These are phyloP conservation scores for Penicilliopsis zonata DNA, from an alignment of 495 filamentous ascomycete genomes.

Conservation along the genomic window DNA sequence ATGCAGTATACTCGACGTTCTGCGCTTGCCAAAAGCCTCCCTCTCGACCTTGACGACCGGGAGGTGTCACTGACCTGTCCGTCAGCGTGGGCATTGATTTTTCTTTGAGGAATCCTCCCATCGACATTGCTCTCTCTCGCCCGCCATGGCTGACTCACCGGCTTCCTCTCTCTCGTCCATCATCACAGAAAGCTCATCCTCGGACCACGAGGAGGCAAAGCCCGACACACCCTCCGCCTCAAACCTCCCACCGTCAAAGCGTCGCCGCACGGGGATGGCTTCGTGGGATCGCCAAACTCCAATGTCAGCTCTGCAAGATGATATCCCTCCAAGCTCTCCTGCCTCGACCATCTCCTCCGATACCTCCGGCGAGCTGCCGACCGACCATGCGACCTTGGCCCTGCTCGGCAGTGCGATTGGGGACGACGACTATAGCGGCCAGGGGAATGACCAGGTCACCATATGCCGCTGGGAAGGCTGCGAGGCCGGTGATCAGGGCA, in stretches of 20 bases:
- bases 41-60: not conserved
- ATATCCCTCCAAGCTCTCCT: constrained; percentile 26
- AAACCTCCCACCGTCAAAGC: constrained; percentile 40
- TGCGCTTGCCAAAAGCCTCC: not conserved
- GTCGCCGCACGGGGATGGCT: constrained; percentile 36
- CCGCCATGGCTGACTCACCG: constrained; percentile 35
- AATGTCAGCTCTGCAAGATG: constrained; percentile 29
- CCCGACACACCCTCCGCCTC: constrained; percentile 22
- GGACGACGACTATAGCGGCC: constrained; percentile 66
- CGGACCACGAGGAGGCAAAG: constrained; percentile 37
- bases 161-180: constrained; percentile 41
- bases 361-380: constrained; percentile 65
- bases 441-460: constrained; percentile 71
- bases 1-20: constrained; percentile 10
- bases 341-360: constrained; percentile 67
- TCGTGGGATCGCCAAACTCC: constrained; percentile 39
- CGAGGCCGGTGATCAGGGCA: constrained; percentile 61
- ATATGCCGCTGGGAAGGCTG: constrained; percentile 86
- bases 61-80: too few species aligned
- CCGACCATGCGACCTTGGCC: constrained; percentile 29
- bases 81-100: too few species aligned
- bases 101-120: too few species aligned
- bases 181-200: constrained; percentile 34
- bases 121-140: too few species aligned
- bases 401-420: constrained; percentile 47